Conservation (phyloP, 202 grass and related monocot genomes). For the Elaeis oleifera region DNA sequence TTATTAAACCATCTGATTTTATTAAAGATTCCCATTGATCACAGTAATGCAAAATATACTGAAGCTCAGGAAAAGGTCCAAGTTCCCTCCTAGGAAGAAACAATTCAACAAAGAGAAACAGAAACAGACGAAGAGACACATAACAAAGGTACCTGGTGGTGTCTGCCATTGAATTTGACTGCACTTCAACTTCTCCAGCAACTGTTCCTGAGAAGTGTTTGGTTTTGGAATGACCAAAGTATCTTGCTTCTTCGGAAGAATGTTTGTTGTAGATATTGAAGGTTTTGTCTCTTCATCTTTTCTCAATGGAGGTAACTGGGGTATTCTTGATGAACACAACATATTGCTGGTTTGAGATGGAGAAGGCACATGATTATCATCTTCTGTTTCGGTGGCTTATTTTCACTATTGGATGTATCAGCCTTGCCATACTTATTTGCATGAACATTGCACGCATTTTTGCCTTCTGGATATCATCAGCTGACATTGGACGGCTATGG, state of each 20-base stretch:
- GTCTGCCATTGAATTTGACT: conserved; percentile 59
- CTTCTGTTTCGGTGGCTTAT: conserved; percentile 34
- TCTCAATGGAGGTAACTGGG: conserved; percentile 13
- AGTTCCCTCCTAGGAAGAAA: conserved; percentile 1
- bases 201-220: conserved; percentile 27
- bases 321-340: conserved; percentile 21
- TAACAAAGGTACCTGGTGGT: conserved; percentile 81
- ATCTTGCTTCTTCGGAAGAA: conserved; percentile 31
- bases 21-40: conserved; percentile 8
- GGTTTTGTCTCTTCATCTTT: conserved; percentile 27
- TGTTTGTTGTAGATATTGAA: conserved; percentile 25
- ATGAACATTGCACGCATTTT: conserved; percentile 94
- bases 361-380: conserved; percentile 17
- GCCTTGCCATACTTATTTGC: conserved; percentile 83
- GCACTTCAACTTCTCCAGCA: conserved; percentile 61
- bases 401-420: conserved; percentile 35
- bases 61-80: neutral
- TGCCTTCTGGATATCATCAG: conserved; percentile 99
- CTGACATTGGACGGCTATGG: conserved; percentile 74
- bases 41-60: neutral
- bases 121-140: conserved; percentile 23
- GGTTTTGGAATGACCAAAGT: conserved; percentile 12
- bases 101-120: conserved; percentile 26
- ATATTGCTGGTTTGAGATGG: conserved; percentile 1
- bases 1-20: too few species aligned